Evolutionary conservation across 2,329 filamentous ascomycete genomes (phyloP), one percentile per base, ranked within the genome.

Genomic region (Cladophialophora carrionii): DNA sequence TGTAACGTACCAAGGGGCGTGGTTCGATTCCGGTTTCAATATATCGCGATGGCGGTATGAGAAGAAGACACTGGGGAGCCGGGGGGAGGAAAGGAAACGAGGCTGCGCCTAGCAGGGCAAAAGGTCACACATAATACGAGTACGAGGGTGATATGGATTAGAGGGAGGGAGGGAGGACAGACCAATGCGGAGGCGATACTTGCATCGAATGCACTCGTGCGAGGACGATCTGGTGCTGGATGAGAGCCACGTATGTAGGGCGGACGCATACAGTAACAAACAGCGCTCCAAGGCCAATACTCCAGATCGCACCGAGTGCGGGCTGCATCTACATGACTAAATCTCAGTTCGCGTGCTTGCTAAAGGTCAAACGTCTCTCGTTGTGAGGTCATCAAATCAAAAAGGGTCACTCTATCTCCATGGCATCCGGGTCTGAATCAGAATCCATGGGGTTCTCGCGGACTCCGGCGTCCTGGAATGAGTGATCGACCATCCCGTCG

Each of bases 351-450:
- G 17, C 37, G 7, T n/a, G 37, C 37, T 43, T 43, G 37, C 37
- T 43, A 43, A 7, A 43, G 4, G 8, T 43, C 37, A 1, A 17
- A 43, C 17, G 5, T 43, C 37, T 20, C n/a, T 14, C 1, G 17
- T 43, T 3, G 26, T 26, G 3, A n/a, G 26, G 5, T 52, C 48
- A 24, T 57, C 55, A 34, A 29, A 20, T 32, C 53, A 4, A 41
- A 7, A 24, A 22, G 4, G 34, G 2, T 59, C 57, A 74, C 64
- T 68, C 72, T 37, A 74, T 68, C 43, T 74, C 72, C 72, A 74
- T 74, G 34, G 71, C 70, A 61, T 74, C 71, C 55, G 65, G 63
- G 31, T 54, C 52, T 3, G 8, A 31, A 17, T 54, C 51, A 12
- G 17, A 12, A n/a, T 34, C 52, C 29, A 31, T 29, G 14, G 24